Evolutionary conservation across 768 basidiomycete species (phyloP), one percentile per base, ranked within the genome.

Genomic region (Pseudohyphozyma bogoriensis): DNA sequence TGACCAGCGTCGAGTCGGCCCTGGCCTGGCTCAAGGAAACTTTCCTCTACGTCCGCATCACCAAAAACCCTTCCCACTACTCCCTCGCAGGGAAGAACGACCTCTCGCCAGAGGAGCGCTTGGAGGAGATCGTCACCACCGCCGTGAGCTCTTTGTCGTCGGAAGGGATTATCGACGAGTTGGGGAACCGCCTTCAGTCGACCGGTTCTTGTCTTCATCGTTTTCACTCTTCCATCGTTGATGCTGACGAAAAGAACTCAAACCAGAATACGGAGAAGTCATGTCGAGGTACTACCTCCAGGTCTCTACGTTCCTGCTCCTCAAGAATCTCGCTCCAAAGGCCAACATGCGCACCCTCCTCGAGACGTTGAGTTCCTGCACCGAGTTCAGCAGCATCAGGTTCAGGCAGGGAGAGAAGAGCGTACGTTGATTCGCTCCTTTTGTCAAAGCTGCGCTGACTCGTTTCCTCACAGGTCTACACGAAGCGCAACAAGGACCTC

Each of bases 31-130:
- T 93, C 29, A 80, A 78, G 26, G 82, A 80, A 56, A 87, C 92
- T 0, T 99, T 96, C 74, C 75, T 99, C 18, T 93, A 81, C 70
- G 85, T 85, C 55, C 80, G 95, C 26, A 83, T 99, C 58, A 81
- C 83, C 65, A 83, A 83, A 72, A 96, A 99, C 69, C 88, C 91
- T 0, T 70, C 71, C 12, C 80, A 85, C 70, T 99, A 97, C 70
- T 61, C 59, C n/a, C 51, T 56, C 31, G 51, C 56, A 31, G 39
- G 60, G 49, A 47, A 47, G 33, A 22, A 56, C 1, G 35, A 46
- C 18, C 51, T 45, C n/a, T 31, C 52, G 9, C 59, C 64, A 0
- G 66, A 72, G 58, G 55, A 69, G 47, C 65, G 74, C 15, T 73
- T 99, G 45, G 80, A 82, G 52, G 73, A 82, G 54, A 80, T 82